These are phyloP conservation scores for Agastache rugosa DNA, from an alignment of 257 asterid species.

Conservation along the genomic window DNA sequence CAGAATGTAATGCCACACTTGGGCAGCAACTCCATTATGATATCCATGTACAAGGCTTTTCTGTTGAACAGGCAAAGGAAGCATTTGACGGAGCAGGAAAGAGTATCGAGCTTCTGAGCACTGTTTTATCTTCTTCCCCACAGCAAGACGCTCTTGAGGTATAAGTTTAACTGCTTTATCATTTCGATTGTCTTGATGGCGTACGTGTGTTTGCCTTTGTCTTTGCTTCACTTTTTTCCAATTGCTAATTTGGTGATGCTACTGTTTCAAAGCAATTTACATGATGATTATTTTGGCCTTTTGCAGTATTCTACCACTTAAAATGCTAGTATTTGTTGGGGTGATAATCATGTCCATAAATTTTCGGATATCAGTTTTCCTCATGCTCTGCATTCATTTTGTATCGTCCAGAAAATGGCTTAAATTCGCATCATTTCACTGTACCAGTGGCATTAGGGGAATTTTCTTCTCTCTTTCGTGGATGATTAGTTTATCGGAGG, in stretches of 20 bases:
- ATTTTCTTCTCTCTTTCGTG: background rate
- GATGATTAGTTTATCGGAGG: background rate
- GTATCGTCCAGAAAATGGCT: slow-evolving; percentile 18
- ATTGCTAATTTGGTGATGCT: background rate
- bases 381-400: background rate
- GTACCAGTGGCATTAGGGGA: background rate
- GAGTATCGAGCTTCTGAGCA: slow-evolving; percentile 88
- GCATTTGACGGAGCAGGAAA: slow-evolving; percentile 96
- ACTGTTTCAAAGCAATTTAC: slow-evolving; percentile 6
- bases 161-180: slow-evolving; percentile 22
- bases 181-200: slow-evolving; percentile 15
- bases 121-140: slow-evolving; percentile 97
- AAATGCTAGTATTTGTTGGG: slow-evolving; percentile 5
- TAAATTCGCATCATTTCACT: background rate
- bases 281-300: background rate
- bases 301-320: background rate
- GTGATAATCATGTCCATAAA: slow-evolving; percentile 9
- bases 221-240: slow-evolving; percentile 26
- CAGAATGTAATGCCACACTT: slow-evolving; percentile 56
- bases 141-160: slow-evolving; percentile 96
- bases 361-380: background rate
- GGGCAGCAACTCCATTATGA: slow-evolving; percentile 65
- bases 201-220: background rate
- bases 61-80: slow-evolving; percentile 91
- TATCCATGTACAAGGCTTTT: slow-evolving; percentile 61